Evolutionary conservation across 2,329 filamentous ascomycete genomes (phyloP), one percentile per base, ranked within the genome.

Genomic region (Calonectria leucothoes): DNA sequence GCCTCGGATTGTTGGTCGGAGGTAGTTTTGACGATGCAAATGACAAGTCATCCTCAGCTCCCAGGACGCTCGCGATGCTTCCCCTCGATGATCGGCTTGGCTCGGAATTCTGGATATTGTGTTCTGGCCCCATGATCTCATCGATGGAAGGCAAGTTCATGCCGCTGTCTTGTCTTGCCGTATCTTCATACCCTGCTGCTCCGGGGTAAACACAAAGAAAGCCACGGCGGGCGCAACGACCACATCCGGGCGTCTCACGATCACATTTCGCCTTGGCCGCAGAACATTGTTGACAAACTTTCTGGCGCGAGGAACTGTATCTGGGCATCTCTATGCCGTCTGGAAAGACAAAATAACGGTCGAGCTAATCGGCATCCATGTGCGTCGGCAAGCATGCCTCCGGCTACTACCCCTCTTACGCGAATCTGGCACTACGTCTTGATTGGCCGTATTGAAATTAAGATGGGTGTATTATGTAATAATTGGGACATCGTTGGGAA

Each of bases 201-300:
- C 68, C 66, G 15, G 77, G 76, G 74, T 85, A 85, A 3, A 45
- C 74, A 70, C 84, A 86, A 57, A 73, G 37, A 15, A 85, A 69
- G 12, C 78, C 72, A 51, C 82, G 80, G 23, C 70, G 71, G 15
- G 73, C 68, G 51, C 85, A 87, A 25, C 85, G 80, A 0, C 78
- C 75, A 61, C 86, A 87, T 10, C 76, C 39, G 10, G 71, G 78
- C 12, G 73, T 42, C 57, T 77, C 81, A 59, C 84, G 84, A 76
- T 87, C 83, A 73, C 86, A 87, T 80, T 82, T 86, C 31, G 81
- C 82, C 73, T 87, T 87, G 63, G 85, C 82, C 17, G 69, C 45
- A 1, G 82, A 83, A 51, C 86, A 87, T 11, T 78, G 73, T 15
- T 81, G 81, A 68, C 86, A 87, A 45, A 83, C 82, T 66, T 85